Evolutionary conservation across 2,329 filamentous ascomycete species (phyloP).

Genomic region (Tetracladium maxilliforme): DNA sequence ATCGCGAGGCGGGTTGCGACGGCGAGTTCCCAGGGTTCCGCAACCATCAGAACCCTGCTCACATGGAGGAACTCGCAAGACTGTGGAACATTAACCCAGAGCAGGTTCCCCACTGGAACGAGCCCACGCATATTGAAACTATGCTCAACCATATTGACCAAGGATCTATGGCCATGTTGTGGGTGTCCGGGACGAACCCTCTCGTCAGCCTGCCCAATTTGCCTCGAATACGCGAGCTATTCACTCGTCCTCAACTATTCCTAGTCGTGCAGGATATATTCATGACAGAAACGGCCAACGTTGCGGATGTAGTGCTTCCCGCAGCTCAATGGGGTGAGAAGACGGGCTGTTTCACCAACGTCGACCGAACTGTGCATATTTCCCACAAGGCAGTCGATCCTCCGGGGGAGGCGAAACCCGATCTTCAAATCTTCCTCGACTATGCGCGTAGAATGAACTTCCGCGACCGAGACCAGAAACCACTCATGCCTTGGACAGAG

Average conservation of each 20-base stretch:
- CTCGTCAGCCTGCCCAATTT: constrained; percentile 20
- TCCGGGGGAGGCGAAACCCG: constrained; percentile 17
- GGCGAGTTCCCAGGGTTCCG: constrained; percentile 21
- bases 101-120: constrained; percentile 20
- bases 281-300: constrained; percentile 17
- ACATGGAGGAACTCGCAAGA: constrained; percentile 19
- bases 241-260: constrained; percentile 17
- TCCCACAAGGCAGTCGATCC: constrained; percentile 20
- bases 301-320: constrained; percentile 20
- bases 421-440: constrained; percentile 20
- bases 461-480: constrained; percentile 15
- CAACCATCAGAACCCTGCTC: constrained; percentile 16
- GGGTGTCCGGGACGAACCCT: constrained; percentile 21
- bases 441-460: constrained; percentile 18
- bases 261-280: constrained; percentile 20
- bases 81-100: constrained; percentile 19
- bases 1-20: constrained; percentile 21
- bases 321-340: constrained; percentile 21
- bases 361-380: constrained; percentile 20
- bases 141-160: constrained; percentile 18
- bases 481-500: constrained; percentile 13
- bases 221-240: constrained; percentile 11
- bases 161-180: constrained; percentile 19
- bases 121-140: constrained; percentile 19
- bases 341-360: constrained; percentile 22